Evolutionary conservation across 129 eudicot species (phyloP), one percentile per base, ranked within the genome.

Genomic region (Saussurea involucrata): DNA sequence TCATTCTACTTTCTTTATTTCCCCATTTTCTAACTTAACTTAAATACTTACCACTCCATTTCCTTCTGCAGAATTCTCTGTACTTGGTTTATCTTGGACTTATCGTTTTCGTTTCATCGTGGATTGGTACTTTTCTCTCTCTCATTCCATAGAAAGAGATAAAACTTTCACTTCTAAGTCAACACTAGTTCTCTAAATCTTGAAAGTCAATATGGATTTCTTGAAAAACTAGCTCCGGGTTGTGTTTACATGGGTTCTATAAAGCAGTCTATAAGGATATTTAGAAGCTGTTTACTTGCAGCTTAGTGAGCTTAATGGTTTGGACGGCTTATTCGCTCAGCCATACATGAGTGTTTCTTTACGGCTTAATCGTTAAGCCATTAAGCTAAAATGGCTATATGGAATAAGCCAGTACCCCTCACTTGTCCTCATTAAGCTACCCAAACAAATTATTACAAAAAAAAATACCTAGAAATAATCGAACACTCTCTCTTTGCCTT

Each of bases 61-160:
- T 69, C 44, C 5, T 66, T 69, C 8, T 79, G 87, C 90, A 92
- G 98, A 76, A 89, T 75, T 87, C 98, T 67, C 77, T 88, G 25
- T 88, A 90, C 86, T 82, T 92, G 82, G 85, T 90, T 79, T 92
- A 92, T 78, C 93, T 92, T 76, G 98, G 98, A 85, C 65, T 90
- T 66, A 25, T 80, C 22, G 88, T 88, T 53, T 83, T 91, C 64
- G 65, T 83, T 66, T 84, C 96, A 74, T 86, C 98, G 66, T 92
- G 98, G 96, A 92, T 86, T n/a, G 98, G 98, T 92, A 90, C 58
- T 37, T 69, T 15, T 21, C 65, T 20, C 5, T 68, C 64, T 63
- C 44, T 67, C 66, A 36, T 31, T 63, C 37, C 13, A 53, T 27
- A 60, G 3, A 28, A 67, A 7, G 20, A 67, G 68, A 11, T 72